Evolutionary conservation across 2,329 filamentous ascomycete genomes (phyloP), one percentile per base, ranked within the genome.

Genomic region (Pseudonectria foliicola): DNA sequence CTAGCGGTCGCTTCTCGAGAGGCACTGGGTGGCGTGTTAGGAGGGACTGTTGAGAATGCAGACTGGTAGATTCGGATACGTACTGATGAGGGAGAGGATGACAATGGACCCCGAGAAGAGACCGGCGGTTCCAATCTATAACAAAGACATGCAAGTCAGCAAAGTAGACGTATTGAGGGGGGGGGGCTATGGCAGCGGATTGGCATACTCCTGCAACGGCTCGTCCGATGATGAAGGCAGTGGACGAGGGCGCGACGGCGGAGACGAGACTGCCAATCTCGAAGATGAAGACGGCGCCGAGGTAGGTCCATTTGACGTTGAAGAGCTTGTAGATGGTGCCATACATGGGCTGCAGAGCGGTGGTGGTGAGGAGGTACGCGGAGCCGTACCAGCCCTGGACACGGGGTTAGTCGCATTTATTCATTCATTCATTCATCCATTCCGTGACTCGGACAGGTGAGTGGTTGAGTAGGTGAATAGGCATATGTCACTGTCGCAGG

Each of bases 301-400:
- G 61, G 42, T 66, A 73, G 7, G 60, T 53, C 34, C 49, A 53
- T 50, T 72, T 72, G 50, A 72, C 60, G 42, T 61, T 62, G 55
- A 73, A 73, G 34, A 64, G 59, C 49, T 65, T 66, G 56, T 71
- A 73, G 25, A 73, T 47, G 12, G 60, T 64, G 29, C 70, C 70
- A 38, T 70, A 73, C 44, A 67, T 61, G 31, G 65, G 67, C 51
- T 71, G 67, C 29, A 73, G 58, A 10, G 68, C 65, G 18, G 68
- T 68, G 26, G 64, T 66, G 14, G 66, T 68, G 29, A 73, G 62
- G 4, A 72, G 56, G 42, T 71, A 72, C 3, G 66, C 43, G 10
- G 67, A 61, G 42, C 67, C 68, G 52, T 73, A 71, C 67, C 67
- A 79, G 40, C 72, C 59, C 48, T n/a, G n/a, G n/a, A n/a, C n/a